Conservation (phyloP, 2,329 filamentous ascomycete genomes). For the Phyllosticta citribraziliensis region DNA sequence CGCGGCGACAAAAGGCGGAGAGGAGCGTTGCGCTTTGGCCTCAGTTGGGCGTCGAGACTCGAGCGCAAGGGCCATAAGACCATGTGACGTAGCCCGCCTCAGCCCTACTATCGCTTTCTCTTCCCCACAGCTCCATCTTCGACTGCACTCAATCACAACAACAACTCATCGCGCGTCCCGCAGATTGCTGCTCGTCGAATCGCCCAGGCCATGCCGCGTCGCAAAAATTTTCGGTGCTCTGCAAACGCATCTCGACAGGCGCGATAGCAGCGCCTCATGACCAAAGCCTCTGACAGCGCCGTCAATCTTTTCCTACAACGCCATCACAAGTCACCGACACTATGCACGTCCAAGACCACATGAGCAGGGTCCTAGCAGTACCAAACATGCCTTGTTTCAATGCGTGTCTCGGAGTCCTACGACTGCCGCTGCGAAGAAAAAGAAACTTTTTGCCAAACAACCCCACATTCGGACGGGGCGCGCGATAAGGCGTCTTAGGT, state of each 20-base stretch:
- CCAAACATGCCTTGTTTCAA: neutral
- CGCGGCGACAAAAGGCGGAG: neutral
- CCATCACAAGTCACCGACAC: neutral
- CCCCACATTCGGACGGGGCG: neutral
- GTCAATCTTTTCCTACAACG: neutral
- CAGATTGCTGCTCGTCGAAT: neutral
- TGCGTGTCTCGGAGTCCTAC: neutral
- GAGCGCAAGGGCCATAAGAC: neutral
- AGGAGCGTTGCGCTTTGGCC: neutral
- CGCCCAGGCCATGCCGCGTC: neutral
- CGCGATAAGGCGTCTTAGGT: neutral
- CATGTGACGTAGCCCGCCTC: neutral
- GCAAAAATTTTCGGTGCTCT: neutral
- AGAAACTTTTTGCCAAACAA: neutral
- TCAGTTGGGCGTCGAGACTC: neutral
- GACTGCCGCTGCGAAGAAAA: neutral
- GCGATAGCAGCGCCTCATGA: neutral
- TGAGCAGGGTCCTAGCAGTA: neutral
- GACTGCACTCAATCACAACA: neutral
- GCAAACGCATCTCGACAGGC: neutral
- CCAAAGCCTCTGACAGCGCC: neutral
- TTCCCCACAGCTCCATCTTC: neutral
- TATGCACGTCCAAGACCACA: neutral
- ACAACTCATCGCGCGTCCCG: neutral
- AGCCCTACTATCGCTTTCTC: neutral